A percentile compares a stretch with the other conserved stretches of the same genome.
Conservation (phyloP, 805 yeast species). For the Pichia deserticola region DNA sequence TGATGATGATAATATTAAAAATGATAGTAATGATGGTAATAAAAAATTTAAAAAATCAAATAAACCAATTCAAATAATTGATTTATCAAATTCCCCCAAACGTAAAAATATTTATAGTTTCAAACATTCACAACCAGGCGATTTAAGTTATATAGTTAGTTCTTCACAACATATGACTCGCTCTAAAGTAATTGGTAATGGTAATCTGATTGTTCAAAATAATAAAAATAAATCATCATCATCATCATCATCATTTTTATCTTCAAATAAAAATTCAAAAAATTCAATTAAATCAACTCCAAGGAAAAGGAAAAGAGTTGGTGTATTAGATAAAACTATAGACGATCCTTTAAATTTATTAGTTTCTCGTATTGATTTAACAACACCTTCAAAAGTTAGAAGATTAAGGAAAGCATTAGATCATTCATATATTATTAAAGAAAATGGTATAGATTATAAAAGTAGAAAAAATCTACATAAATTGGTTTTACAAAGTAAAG, state of each 20-base stretch:
- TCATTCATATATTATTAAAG: not conserved
- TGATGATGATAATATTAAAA: too few species aligned
- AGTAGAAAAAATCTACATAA: not conserved
- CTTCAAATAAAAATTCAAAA: not conserved
- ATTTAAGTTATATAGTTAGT: not conserved
- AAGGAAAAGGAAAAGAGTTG: not conserved
- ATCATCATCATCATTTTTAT: too few species aligned
- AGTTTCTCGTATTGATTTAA: not conserved
- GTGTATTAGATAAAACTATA: not conserved
- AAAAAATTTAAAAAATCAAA: not conserved
- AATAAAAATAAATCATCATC: too few species aligned
- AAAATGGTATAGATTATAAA: not conserved
- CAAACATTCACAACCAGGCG: constrained; percentile 1
- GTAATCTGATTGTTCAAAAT: not conserved
- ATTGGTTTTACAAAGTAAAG: not conserved
- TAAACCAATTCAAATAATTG: not conserved
- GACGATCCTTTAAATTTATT: constrained; percentile 1
- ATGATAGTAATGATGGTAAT: not conserved
- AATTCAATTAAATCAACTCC: not conserved
- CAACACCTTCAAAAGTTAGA: constrained; percentile 2
- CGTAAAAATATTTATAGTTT: not conserved
- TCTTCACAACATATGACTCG: constrained; percentile 6
- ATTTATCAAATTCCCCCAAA: not conserved
- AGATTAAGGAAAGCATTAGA: not conserved
- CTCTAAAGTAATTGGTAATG: constrained; percentile 2